These are phyloP conservation scores for Candida germanica DNA, from an alignment of 805 yeast genomes.

Conservation along the genomic window DNA sequence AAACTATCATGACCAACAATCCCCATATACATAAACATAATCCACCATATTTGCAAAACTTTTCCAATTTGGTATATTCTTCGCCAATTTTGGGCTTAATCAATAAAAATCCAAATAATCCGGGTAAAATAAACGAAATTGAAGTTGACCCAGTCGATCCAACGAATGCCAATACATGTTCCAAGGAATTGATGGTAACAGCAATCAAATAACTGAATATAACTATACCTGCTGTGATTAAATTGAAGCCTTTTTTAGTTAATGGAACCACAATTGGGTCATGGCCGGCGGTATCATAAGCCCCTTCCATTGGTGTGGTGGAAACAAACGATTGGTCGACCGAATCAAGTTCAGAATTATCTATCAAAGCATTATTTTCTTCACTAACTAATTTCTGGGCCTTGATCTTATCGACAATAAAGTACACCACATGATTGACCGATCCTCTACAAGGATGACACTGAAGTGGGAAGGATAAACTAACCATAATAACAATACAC, in stretches of 20 bases:
- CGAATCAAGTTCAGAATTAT: conserved; percentile 8
- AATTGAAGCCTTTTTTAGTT: conserved; percentile 43
- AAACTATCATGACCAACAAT: conserved; percentile 49
- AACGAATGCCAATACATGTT: conserved; percentile 65
- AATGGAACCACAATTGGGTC: conserved; percentile 50
- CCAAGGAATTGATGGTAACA: conserved; percentile 58
- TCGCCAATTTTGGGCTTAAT: conserved; percentile 37
- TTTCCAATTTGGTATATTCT: conserved; percentile 25
- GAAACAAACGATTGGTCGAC: conserved; percentile 37
- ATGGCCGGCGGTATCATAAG: conserved; percentile 45
- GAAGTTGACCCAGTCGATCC: conserved; percentile 85
- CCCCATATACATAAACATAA: conserved; percentile 52
- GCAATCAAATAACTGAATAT: conserved; percentile 54
- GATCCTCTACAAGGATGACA: conserved; percentile 81
- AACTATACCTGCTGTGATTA: conserved; percentile 48
- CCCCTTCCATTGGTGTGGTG: conserved; percentile 46
- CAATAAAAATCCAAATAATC: conserved; percentile 65
- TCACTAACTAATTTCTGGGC: conserved; percentile 3
- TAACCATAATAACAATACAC: conserved; percentile 66
- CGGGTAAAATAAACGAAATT: conserved; percentile 75
- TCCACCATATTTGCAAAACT: conserved; percentile 36
- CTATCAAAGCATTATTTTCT: conserved; percentile 15
- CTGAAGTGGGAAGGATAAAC: conserved; percentile 74
- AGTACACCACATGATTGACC: conserved; percentile 52
- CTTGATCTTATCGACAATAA: conserved; percentile 7